A percentile compares a stretch with the other conserved stretches of the same genome.
Evolutionary conservation across 2,329 filamentous ascomycete genomes (phyloP).

Genomic region (Colletotrichum noveboracense): DNA sequence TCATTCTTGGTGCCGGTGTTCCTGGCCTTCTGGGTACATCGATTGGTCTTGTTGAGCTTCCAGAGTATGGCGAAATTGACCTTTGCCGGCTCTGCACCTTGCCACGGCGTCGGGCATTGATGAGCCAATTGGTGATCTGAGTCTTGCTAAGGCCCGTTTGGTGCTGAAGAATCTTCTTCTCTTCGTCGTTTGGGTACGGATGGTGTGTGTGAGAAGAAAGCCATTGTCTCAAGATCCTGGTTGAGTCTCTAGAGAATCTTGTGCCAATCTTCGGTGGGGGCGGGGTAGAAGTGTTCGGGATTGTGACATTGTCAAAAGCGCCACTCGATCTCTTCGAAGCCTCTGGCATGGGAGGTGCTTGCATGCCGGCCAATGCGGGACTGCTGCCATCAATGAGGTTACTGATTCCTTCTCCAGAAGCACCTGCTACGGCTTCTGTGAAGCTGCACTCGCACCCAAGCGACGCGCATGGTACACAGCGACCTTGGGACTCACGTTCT

Average conservation of each 20-base stretch:
- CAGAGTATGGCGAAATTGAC: conserved; percentile 34
- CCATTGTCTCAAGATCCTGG: conserved; percentile 24
- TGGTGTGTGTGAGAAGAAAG: conserved; percentile 9
- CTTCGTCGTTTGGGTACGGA: conserved; percentile 13
- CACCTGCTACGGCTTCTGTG: background rate
- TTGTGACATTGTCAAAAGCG: background rate
- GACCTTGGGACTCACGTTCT: background rate
- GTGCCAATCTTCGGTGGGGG: conserved; percentile 26
- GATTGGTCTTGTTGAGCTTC: background rate
- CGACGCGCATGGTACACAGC: conserved; percentile 4
- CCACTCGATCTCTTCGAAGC: background rate
- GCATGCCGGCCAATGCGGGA: background rate
- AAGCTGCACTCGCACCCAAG: conserved; percentile 11
- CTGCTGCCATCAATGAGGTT: background rate
- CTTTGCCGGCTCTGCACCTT: conserved; percentile 52
- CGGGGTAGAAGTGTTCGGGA: background rate
- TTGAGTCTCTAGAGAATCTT: conserved; percentile 26
- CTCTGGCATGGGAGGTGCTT: background rate
- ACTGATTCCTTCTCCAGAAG: background rate
- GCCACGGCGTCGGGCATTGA: conserved; percentile 12
- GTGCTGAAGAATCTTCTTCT: conserved; percentile 4
- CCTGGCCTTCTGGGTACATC: conserved; percentile 7
- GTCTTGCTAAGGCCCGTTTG: conserved; percentile 17
- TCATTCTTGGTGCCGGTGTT: background rate
- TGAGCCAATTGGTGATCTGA: conserved; percentile 18